These are phyloP conservation scores for Crithidia bombi DNA, from an alignment of 208 protist species.

Conservation along the genomic window DNA sequence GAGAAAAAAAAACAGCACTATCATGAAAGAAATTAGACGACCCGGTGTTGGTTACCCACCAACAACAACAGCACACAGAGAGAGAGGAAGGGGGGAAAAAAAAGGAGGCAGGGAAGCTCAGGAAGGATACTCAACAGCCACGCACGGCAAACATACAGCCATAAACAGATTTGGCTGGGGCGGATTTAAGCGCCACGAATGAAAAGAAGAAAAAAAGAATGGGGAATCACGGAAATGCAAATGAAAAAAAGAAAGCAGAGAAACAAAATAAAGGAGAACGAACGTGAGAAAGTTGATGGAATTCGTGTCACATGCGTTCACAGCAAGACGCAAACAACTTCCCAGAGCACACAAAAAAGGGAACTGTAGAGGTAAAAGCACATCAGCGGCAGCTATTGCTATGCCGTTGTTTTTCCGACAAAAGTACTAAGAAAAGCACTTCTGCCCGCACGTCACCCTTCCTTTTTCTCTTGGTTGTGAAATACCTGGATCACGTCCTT, in stretches of 20 bases:
- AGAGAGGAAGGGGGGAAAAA: not conserved
- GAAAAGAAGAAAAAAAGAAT: not conserved
- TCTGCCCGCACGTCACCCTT: too few species aligned
- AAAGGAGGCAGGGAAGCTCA: not conserved
- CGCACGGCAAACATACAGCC: not conserved
- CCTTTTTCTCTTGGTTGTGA: too few species aligned
- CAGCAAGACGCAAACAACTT: not conserved
- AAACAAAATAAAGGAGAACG: not conserved
- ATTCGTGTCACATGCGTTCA: not conserved
- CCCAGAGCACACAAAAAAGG: not conserved
- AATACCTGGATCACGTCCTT: too few species aligned
- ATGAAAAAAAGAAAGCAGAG: not conserved
- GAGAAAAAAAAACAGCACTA: too few species aligned
- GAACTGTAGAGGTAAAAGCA: not conserved
- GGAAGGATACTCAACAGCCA: too few species aligned
- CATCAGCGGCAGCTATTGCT: not conserved
- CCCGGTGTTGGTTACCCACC: too few species aligned
- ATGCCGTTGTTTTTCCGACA: not conserved
- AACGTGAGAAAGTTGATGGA: not conserved
- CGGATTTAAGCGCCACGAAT: too few species aligned
- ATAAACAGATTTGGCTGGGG: too few species aligned
- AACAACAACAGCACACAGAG: too few species aligned
- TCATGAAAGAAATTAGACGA: too few species aligned
- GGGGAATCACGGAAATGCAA: not conserved
- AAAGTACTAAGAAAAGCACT: too few species aligned